Conservation (phyloP, 208 protist species). For the Leishmania martiniquensis region DNA sequence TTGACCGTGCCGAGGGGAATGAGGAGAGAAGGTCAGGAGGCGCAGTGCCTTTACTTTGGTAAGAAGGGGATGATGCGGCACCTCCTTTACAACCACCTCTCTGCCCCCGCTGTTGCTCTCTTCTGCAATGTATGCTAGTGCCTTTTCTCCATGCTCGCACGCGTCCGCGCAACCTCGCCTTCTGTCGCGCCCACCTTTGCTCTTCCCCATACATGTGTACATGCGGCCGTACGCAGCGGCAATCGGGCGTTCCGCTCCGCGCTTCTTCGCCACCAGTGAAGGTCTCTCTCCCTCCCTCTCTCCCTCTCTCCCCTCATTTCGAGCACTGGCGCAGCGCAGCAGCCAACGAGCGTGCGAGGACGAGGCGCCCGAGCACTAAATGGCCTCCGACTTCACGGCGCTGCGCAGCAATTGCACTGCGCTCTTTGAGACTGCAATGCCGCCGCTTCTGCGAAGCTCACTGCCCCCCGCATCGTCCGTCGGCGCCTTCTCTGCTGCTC, state of each 20-base stretch:
- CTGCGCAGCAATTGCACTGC: constrained; percentile 33
- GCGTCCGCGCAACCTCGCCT: not conserved
- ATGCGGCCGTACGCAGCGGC: too few species aligned
- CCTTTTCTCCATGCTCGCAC: too few species aligned
- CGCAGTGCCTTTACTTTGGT: too few species aligned
- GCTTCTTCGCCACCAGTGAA: not conserved
- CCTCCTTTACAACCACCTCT: too few species aligned
- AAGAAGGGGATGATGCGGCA: too few species aligned
- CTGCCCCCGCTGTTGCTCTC: too few species aligned
- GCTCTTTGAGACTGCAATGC: constrained; percentile 63
- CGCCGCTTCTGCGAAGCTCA: constrained; percentile 40
- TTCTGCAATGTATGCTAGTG: not conserved
- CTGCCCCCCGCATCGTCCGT: not conserved
- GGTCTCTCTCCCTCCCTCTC: not conserved
- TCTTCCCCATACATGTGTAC: too few species aligned
- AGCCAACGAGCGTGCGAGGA: not conserved
- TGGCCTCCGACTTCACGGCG: constrained; percentile 35
- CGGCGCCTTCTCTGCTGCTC: constrained; percentile 8
- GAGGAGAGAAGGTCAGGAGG: not conserved
- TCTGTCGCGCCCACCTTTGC: too few species aligned
- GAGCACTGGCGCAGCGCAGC: not conserved
- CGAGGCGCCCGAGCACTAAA: not conserved
- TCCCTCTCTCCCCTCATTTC: not conserved
- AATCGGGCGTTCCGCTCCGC: too few species aligned
- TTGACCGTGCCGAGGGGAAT: not conserved